These are phyloP conservation scores for Iris pallida DNA, from an alignment of 116 monocot genomes.

Conservation along the genomic window DNA sequence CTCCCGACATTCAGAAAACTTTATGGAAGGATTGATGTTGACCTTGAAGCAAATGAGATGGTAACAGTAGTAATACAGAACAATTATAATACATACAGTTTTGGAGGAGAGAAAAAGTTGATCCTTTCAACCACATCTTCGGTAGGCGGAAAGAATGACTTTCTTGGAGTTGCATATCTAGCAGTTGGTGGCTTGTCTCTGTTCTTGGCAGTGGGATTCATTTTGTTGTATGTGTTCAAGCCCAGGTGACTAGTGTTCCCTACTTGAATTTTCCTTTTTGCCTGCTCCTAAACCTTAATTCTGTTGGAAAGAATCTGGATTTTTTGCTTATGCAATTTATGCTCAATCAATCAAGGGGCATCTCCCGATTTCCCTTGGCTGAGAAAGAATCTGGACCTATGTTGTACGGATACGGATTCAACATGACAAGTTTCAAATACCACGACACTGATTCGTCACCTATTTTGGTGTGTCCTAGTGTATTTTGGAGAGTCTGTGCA, in stretches of 20 bases:
- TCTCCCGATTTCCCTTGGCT: too few species aligned
- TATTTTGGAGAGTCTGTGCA: too few species aligned
- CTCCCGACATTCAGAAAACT: slow-evolving; percentile 71
- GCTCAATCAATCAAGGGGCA: too few species aligned
- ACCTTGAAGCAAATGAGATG: slow-evolving; percentile 38
- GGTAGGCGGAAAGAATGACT: slow-evolving; percentile 80
- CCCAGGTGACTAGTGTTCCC: slow-evolving; percentile 32
- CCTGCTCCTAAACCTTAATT: background rate
- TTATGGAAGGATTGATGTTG: slow-evolving; percentile 64
- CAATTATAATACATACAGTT: slow-evolving; percentile 71
- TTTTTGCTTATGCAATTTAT: too few species aligned
- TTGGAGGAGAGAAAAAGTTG: slow-evolving; percentile 59
- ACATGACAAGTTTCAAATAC: too few species aligned
- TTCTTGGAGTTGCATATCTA: slow-evolving; percentile 68
- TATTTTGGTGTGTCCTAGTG: too few species aligned
- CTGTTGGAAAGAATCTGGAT: too few species aligned
- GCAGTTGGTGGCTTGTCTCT: slow-evolving; percentile 48
- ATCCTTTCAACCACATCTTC: slow-evolving; percentile 69
- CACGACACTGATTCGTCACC: too few species aligned
- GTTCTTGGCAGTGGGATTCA: slow-evolving; percentile 43
- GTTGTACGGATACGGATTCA: too few species aligned
- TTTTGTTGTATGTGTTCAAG: slow-evolving; percentile 40
- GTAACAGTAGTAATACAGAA: slow-evolving; percentile 55
- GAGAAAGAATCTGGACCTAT: too few species aligned
- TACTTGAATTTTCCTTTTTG: background rate